phyloP scores from a whole-genome alignment of 345 rosid species.

The Brassica carinata region DNA sequence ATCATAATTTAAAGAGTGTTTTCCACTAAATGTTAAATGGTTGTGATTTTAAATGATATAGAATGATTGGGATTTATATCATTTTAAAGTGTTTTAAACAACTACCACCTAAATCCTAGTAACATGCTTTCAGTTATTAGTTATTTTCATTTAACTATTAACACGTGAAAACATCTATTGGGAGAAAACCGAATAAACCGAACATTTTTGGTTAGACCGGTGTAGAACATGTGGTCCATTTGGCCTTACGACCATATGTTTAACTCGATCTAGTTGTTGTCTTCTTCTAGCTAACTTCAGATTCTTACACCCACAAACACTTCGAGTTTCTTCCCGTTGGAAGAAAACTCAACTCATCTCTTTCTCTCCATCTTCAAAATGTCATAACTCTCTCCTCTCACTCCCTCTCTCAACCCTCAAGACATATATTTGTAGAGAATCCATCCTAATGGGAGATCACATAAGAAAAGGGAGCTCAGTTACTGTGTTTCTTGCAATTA shows the following conservation, averaged over 20 bases:
- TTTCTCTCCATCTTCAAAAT: slow-evolving; percentile 15
- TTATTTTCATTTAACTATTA: neutral
- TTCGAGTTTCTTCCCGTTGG: slow-evolving; percentile 34
- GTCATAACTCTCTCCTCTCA: slow-evolving; percentile 20
- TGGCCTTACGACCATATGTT: slow-evolving; percentile 13
- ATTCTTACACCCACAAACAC: slow-evolving; percentile 41
- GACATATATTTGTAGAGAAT: neutral
- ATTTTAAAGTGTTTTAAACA: neutral
- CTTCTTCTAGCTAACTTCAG: slow-evolving; percentile 32
- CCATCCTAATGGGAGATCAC: slow-evolving; percentile 4
- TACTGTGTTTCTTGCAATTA: slow-evolving; percentile 22
- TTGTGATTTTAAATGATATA: neutral
- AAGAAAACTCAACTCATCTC: slow-evolving; percentile 26
- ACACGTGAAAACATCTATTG: slow-evolving; percentile 12
- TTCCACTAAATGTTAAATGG: neutral
- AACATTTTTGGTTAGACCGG: slow-evolving; percentile 25
- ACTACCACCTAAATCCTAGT: neutral
- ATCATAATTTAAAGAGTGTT: neutral
- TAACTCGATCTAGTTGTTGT: slow-evolving; percentile 39
- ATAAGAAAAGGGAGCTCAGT: slow-evolving; percentile 16
- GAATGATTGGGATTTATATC: neutral
- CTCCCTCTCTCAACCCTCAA: neutral
- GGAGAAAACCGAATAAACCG: slow-evolving; percentile 4
- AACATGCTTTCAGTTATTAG: neutral
- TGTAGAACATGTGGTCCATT: slow-evolving; percentile 33